Conservation (phyloP, 2,329 filamentous ascomycete genomes). For the Fusarium sp. region DNA sequence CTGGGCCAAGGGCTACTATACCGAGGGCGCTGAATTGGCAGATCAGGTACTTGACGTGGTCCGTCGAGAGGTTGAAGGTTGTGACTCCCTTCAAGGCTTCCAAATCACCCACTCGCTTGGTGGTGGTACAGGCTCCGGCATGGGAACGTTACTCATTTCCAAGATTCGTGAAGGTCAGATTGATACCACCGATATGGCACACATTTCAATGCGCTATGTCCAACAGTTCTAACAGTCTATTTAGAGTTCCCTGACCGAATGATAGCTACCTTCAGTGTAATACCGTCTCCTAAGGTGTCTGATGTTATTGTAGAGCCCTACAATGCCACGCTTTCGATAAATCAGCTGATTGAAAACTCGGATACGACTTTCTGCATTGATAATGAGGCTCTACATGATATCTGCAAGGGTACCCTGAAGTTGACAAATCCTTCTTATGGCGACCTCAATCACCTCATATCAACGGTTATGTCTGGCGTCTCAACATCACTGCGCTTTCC, state of each 20-base stretch:
- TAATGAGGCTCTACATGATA: constrained; percentile 99
- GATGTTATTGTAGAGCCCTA: constrained; percentile 99
- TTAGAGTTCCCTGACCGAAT: constrained; percentile 95
- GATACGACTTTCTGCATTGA: constrained; percentile 99
- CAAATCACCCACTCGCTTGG: constrained; percentile 85
- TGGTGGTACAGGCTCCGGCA: constrained; percentile 88
- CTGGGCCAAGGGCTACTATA: constrained; percentile 99
- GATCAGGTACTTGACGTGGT: constrained; percentile 99
- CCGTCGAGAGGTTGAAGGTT: constrained; percentile 97
- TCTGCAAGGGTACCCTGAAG: constrained; percentile 99
- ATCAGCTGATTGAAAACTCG: constrained; percentile 99
- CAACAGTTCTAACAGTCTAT: too few relatives aligned
- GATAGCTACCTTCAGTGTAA: constrained; percentile 99
- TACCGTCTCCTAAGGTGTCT: constrained; percentile 98
- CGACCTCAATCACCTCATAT: constrained; percentile 99
- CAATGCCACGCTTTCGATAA: constrained; percentile 98
- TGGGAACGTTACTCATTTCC: constrained; percentile 99
- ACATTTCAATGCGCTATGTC: too few relatives aligned
- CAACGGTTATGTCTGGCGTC: constrained; percentile 99
- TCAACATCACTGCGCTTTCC: constrained; percentile 99
- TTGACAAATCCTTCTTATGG: constrained; percentile 98
- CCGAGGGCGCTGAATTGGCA: constrained; percentile 98
- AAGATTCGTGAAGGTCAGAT: constrained; percentile 89
- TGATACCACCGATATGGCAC: too few relatives aligned
- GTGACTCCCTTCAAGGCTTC: constrained; percentile 99